A percentile compares a stretch with the other conserved stretches of the same genome.
phyloP scores from a whole-genome alignment of 2,329 filamentous ascomycete species.

The Sporothrix euskadiensis region DNA sequence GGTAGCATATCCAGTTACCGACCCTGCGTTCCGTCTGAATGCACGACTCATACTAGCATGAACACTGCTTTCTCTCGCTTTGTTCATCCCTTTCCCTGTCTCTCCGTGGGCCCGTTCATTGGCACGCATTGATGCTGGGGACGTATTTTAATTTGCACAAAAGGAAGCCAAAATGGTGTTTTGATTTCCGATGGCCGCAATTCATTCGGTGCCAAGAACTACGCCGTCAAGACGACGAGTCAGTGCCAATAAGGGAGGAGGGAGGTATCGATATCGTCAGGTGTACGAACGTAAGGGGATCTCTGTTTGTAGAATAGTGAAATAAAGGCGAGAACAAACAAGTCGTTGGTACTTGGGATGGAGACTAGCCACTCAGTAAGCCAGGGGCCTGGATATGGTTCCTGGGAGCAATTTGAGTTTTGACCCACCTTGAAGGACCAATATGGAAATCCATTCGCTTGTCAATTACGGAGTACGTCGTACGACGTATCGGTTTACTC shows the following conservation, averaged over 20 bases:
- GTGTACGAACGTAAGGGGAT: not conserved
- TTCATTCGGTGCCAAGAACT: constrained; percentile 1
- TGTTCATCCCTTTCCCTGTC: not conserved
- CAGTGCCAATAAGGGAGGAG: not conserved
- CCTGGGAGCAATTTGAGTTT: not conserved
- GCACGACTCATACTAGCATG: not conserved
- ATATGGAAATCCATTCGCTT: constrained; percentile 13
- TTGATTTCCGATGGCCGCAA: constrained; percentile 9
- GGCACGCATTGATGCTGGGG: constrained; percentile 5
- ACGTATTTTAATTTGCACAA: not conserved
- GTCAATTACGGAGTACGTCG: not conserved
- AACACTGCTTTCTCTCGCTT: not conserved
- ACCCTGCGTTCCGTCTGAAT: not conserved
- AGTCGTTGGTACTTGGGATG: not conserved
- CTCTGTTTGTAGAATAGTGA: not conserved
- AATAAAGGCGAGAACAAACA: not conserved
- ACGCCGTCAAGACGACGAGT: not conserved
- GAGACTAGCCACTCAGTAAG: not conserved
- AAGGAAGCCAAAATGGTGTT: not conserved
- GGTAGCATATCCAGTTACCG: not conserved
- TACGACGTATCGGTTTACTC: not conserved
- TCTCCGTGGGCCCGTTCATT: not conserved
- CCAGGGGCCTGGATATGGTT: not conserved
- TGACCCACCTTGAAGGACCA: constrained; percentile 7
- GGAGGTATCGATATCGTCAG: not conserved